These are phyloP conservation scores for Aspergillus pseudonomiae DNA, from an alignment of 2,329 filamentous ascomycete genomes.

Conservation along the genomic window DNA sequence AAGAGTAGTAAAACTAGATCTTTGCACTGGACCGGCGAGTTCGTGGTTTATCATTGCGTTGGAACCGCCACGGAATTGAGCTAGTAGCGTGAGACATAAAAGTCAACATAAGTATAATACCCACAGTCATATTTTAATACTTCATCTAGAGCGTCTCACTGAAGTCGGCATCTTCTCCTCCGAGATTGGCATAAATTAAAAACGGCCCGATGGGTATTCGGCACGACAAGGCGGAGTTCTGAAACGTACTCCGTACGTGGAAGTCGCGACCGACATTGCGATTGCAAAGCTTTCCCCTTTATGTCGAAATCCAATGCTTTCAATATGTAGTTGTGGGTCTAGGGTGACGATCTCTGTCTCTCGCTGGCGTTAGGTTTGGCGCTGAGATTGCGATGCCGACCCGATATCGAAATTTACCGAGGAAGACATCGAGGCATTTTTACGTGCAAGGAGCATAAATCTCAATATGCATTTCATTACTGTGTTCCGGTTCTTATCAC, in stretches of 20 bases:
- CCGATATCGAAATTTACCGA: neutral
- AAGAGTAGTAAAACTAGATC: neutral
- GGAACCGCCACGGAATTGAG: neutral
- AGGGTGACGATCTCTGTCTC: neutral
- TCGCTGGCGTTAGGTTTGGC: neutral
- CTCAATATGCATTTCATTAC: constrained; percentile 1
- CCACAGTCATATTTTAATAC: neutral
- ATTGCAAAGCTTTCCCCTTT: neutral
- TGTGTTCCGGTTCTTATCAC: neutral
- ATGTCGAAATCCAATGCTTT: neutral
- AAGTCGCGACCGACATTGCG: neutral
- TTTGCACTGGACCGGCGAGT: neutral
- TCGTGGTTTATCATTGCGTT: neutral
- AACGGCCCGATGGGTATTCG: constrained; percentile 1
- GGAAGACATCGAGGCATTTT: constrained; percentile 2
- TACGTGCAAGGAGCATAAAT: neutral
- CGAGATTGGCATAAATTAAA: neutral
- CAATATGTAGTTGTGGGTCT: neutral
- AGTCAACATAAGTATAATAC: neutral
- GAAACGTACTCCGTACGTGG: neutral
- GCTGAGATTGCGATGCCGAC: neutral
- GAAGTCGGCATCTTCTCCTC: neutral
- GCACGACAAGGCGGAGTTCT: neutral
- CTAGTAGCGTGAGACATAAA: neutral
- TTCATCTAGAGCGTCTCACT: neutral